phyloP scores from a whole-genome alignment of 352 stramenopile genomes.

The Pythium aristosporum region DNA sequence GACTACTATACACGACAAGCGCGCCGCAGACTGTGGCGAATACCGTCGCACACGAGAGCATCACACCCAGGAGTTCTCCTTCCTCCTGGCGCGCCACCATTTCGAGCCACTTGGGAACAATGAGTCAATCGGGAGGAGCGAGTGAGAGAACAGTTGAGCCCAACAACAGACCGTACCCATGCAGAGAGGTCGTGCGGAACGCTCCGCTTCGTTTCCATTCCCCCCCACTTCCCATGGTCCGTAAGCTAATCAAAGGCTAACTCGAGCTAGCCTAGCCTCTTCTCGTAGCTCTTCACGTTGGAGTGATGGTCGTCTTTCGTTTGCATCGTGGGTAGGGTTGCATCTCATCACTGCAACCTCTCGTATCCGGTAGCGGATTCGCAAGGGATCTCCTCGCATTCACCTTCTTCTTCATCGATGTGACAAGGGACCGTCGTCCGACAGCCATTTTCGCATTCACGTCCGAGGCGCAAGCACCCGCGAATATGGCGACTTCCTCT shows the following conservation, averaged over 20 bases:
- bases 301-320: conserved; percentile 5
- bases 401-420: conserved; percentile 1
- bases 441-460: neutral
- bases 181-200: neutral
- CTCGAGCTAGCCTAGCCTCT: neutral
- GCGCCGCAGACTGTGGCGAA: conserved; percentile 23
- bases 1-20: conserved; percentile 28
- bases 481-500: neutral
- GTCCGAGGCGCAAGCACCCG: neutral
- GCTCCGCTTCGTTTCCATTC: neutral
- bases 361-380: conserved; percentile 7
- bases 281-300: neutral
- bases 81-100: neutral
- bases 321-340: conserved; percentile 15
- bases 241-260: neutral
- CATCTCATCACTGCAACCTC: conserved; percentile 3
- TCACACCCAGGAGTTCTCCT: conserved; percentile 21
- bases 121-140: neutral
- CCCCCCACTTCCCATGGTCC: neutral
- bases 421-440: neutral
- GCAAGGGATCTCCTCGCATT: conserved; percentile 27
- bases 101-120: neutral
- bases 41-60: conserved; percentile 23
- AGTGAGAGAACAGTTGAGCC: neutral
- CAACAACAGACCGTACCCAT: too few species aligned